Base-by-base conservation (phyloP, 352 stramenopile genomes). In the Elongisporangium senticosum region DNA sequence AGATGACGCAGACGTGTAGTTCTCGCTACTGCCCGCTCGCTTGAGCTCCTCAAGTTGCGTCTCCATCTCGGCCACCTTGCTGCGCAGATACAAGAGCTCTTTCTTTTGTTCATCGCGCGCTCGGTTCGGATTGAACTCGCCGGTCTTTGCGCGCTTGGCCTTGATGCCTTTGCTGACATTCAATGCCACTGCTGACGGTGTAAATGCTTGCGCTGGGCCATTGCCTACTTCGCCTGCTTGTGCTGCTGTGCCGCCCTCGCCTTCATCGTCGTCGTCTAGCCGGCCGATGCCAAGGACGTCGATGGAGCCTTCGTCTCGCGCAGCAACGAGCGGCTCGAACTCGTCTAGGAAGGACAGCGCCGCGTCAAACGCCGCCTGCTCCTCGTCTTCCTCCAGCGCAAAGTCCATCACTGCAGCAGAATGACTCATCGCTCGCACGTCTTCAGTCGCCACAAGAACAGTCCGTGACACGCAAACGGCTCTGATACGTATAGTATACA, bases 71-170 rank as follows among this genome's bases (percentile, higher is more conserved):
- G 52, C 21, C 28, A 57, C 59, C 28, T 71, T 56, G 40, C 22
- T 50, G 7, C 67, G 67, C 4, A 74, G 56, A 33, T 63, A 61
- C 21, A 53, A 48, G 15, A 71, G 50, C 59, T 71, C 67, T 20
- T 39, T 55, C 26, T 63, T 62, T 19, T 62, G 63, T 2, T 71
- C 63, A 2, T 71, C 59, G 0, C 67, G 59, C 37, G 67, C 67
- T 33, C 70, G 70, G 56, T 71, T 74, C 7, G 67, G 63, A 54
- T 74, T 71, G 47, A 64, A 61, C 49, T 71, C 65, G 6, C 65
- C 55, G 4, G 26, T 37, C 26, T 37, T 37, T n/a, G n/a, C n/a
- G n/a, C n/a, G n/a, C n/a, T n/a, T n/a, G n/a, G n/a, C n/a, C n/a
- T n/a, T n/a, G n/a, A n/a, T n/a, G 26, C 26, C 8, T 37, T 37